Base-by-base conservation (phyloP, 2,329 filamentous ascomycete genomes). In the Diaporthe vaccinii region DNA sequence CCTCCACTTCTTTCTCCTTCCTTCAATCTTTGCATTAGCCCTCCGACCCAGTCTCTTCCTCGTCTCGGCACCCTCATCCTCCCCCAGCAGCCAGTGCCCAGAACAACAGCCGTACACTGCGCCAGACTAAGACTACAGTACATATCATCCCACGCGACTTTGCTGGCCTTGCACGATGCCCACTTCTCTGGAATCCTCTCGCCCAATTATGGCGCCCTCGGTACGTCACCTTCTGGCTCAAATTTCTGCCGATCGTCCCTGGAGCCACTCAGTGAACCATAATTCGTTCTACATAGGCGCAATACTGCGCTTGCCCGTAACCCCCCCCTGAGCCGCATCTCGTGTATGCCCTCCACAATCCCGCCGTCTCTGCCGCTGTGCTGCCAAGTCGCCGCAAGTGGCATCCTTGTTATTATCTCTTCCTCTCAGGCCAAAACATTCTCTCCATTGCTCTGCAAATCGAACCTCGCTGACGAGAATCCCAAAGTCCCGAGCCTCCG, bases 191-290 rank as follows among this genome's bases (percentile, higher is more conserved):
- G 90, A 91, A 74, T 91, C 90, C 59, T 86, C 89, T 72, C 89
- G 89, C 81, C 90, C 90, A 79, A 91, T 91, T 82, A 91, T 91
- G 90, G 89, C 89, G 76, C 87, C 89, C 65, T 91, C 90, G 80
- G 90, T 91, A 90, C 73, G 90, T 89, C 77, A 76, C 76, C 68
- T 67, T 62, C 74, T 72, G 74, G 76, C 59, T 73, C 36, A 62
- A 57, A n/a, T 68, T 61, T 55, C 31, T 74, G 72, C 69, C 51
- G 53, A 75, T 76, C 75, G 72, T 44, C 73, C 14, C 53, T 72
- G 34, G 28, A 31, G 49, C 49, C 58, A 62, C 62, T 55, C 34
- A 31, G 70, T 55, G 57, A 61, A 55, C 58, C 28, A 20, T 34
- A 28, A 58, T 68, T 58, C 39, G 15, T 61, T 34, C 46, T 71